Conservation (phyloP, 345 rosid species). For the Stellera chamaejasme region DNA sequence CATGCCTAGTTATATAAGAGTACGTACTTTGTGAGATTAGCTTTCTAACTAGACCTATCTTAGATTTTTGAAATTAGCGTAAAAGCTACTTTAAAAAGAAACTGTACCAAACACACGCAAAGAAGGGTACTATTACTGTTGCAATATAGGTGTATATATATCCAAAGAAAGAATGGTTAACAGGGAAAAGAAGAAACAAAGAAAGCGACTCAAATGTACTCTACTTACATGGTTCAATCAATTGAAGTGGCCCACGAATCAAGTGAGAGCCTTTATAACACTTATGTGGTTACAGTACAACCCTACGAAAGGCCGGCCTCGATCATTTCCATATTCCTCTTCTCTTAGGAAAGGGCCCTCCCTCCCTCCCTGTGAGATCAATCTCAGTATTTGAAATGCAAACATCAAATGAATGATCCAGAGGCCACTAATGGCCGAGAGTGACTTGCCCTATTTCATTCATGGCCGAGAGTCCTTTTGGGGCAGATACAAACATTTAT, state of each 20-base stretch:
- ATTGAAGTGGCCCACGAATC: constrained; percentile 13
- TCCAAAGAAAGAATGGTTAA: too few species aligned
- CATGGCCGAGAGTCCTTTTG: too few species aligned
- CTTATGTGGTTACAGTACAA: constrained; percentile 19
- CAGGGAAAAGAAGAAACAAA: background rate
- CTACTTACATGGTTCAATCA: background rate
- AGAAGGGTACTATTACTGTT: too few species aligned
- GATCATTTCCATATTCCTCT: constrained; percentile 15
- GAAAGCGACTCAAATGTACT: constrained; percentile 8
- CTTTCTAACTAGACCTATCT: too few species aligned
- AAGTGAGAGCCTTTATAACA: constrained; percentile 5
- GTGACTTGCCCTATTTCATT: background rate
- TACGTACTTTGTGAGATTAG: too few species aligned
- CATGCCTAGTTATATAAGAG: too few species aligned
- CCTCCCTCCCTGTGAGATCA: constrained; percentile 8
- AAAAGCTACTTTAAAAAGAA: too few species aligned
- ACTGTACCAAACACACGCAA: too few species aligned
- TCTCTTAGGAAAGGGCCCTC: background rate
- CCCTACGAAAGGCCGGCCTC: constrained; percentile 15
- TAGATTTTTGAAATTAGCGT: too few species aligned
- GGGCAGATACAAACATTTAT: too few species aligned
- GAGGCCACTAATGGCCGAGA: background rate
- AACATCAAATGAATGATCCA: constrained; percentile 5
- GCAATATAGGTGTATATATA: constrained; percentile 1
- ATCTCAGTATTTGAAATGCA: constrained; percentile 6